Percentiles rank a stretch among this genome's conserved stretches.
phyloP scores from a whole-genome alignment of 345 rosid species.

The Eucalyptus melliodora region DNA sequence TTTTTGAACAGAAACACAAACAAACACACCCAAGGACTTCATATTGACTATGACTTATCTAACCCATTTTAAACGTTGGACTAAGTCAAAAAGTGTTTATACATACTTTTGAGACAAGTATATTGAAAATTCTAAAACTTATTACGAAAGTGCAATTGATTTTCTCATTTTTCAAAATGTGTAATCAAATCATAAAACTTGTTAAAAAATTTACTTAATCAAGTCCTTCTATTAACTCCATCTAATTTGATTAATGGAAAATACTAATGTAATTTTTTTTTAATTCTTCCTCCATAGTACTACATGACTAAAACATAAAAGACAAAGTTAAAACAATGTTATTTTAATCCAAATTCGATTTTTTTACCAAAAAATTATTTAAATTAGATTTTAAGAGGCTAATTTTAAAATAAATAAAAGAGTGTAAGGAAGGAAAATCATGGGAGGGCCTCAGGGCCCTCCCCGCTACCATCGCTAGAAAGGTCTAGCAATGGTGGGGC shows the following conservation, averaged over 20 bases:
- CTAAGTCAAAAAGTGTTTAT: background rate
- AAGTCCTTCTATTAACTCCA: rapidly evolving
- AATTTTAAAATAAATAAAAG: background rate
- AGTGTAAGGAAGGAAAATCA: background rate
- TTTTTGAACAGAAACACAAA: too few species aligned
- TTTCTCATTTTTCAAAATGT: too few species aligned
- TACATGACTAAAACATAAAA: background rate
- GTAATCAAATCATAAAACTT: too few species aligned
- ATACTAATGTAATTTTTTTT: background rate
- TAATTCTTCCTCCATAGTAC: background rate
- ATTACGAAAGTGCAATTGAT: too few species aligned
- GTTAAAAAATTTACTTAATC: too few species aligned
- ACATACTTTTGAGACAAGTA: background rate
- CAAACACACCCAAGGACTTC: background rate
- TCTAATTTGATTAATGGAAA: background rate
- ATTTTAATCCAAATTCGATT: background rate
- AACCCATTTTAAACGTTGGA: background rate
- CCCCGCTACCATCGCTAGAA: background rate
- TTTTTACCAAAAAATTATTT: background rate
- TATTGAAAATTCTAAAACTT: background rate
- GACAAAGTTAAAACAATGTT: too few species aligned
- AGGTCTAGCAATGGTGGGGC: background rate
- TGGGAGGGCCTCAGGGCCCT: background rate
- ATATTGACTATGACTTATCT: background rate
- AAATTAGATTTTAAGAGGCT: background rate